phyloP scores from a whole-genome alignment of 306 rosid genomes.

The Dalbergia cultrata region DNA sequence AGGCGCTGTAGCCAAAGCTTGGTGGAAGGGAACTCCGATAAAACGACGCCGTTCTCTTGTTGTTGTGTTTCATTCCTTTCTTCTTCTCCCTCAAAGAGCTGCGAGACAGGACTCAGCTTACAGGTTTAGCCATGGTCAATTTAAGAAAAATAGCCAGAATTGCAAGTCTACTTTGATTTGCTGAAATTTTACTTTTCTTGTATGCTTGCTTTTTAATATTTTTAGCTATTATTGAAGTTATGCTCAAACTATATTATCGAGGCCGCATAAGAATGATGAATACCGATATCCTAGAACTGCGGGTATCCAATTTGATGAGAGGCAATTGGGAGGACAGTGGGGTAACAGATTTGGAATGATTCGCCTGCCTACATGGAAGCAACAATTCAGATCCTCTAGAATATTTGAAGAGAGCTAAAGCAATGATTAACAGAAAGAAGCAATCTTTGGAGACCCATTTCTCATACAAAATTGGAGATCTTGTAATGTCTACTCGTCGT shows the following conservation, averaged over 20 bases:
- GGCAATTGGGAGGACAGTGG: conserved; percentile 72
- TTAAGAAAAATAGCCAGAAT: conserved; percentile 70
- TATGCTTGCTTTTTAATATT: not conserved
- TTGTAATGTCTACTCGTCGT: conserved; percentile 69
- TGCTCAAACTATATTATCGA: too few relatives aligned
- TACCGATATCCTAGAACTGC: too few relatives aligned
- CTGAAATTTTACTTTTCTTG: not conserved
- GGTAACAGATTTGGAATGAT: conserved; percentile 82
- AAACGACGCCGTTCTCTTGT: conserved; percentile 54
- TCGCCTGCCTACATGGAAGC: conserved; percentile 70
- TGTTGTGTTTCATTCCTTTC: too few relatives aligned
- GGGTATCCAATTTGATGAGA: conserved; percentile 60
- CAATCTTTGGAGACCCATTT: conserved; percentile 67
- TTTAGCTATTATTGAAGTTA: conserved; percentile 4
- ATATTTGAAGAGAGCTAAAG: conserved; percentile 72
- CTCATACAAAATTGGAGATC: conserved; percentile 62
- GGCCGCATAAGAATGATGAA: too few relatives aligned
- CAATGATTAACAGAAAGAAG: conserved; percentile 77
- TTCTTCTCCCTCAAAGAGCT: conserved; percentile 51
- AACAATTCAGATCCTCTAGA: conserved; percentile 56
- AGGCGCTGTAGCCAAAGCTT: conserved; percentile 77
- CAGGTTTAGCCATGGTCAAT: conserved; percentile 88
- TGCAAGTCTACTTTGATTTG: conserved; percentile 60
- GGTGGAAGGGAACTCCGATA: conserved; percentile 56
- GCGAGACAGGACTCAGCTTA: conserved; percentile 73